A percentile compares a stretch with the other conserved stretches of the same genome.
Evolutionary conservation across 1,284 basidiomycete genomes (phyloP).

Genomic region (Tilletia setariae): DNA sequence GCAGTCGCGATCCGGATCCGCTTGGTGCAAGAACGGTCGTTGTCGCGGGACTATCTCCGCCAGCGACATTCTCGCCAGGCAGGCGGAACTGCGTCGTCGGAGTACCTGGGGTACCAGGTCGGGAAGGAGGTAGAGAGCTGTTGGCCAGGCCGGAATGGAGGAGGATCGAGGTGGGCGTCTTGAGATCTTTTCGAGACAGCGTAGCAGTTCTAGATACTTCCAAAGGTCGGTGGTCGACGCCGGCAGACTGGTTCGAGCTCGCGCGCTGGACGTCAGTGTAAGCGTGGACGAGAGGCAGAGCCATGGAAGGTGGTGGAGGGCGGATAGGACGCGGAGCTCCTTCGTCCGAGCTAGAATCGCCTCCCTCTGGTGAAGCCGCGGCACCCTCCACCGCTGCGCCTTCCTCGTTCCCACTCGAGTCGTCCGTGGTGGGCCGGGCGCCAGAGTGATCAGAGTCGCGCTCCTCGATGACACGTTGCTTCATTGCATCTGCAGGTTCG

Average conservation of each 20-base stretch:
- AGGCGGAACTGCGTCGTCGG: neutral
- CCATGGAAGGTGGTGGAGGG: neutral
- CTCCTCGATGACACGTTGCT: conserved; percentile 3
- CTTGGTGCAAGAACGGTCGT: neutral
- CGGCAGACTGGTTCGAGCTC: neutral
- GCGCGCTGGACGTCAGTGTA: neutral
- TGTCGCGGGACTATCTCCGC: neutral
- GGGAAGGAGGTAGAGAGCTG: no score
- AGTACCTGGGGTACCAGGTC: neutral
- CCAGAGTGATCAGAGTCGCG: no score
- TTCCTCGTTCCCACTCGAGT: neutral
- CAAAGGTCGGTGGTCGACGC: neutral
- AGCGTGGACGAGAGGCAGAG: neutral
- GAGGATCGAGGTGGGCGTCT: conserved; percentile 1
- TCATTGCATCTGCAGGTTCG: neutral
- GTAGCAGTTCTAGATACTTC: neutral
- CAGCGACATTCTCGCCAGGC: neutral
- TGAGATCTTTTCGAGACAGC: neutral
- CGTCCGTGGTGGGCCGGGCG: neutral
- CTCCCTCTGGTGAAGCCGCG: neutral
- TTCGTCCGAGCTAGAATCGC: neutral
- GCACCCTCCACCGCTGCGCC: neutral
- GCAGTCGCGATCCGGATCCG: neutral
- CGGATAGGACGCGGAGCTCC: neutral
- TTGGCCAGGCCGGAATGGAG: neutral